phyloP scores from a whole-genome alignment of 257 asterid genomes.

The Fraxinus anomala region DNA sequence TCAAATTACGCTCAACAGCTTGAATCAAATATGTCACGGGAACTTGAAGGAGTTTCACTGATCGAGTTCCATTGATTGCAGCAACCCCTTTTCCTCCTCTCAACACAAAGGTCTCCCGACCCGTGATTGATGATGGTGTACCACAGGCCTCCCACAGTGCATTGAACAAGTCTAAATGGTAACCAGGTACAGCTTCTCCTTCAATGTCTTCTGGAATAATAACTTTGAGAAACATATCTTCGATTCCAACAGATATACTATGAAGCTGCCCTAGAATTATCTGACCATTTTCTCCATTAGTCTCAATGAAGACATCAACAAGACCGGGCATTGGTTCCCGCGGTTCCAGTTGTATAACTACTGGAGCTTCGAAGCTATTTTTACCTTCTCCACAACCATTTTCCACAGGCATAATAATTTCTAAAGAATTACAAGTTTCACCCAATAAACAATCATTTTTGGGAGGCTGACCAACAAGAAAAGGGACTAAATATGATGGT shows the following conservation, averaged over 20 bases:
- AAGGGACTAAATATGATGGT: slow-evolving; percentile 67
- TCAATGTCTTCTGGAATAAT: slow-evolving; percentile 65
- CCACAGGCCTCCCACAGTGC: slow-evolving; percentile 98
- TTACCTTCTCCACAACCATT: slow-evolving; percentile 49
- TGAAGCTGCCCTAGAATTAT: slow-evolving; percentile 75
- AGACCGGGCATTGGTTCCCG: slow-evolving; percentile 87
- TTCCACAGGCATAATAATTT: slow-evolving; percentile 61
- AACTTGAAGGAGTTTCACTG: slow-evolving; percentile 80
- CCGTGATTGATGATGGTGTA: slow-evolving; percentile 72
- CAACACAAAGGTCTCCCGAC: slow-evolving; percentile 72
- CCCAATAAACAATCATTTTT: slow-evolving; percentile 38
- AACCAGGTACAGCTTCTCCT: slow-evolving; percentile 45
- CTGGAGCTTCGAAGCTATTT: slow-evolving; percentile 57
- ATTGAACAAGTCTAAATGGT: slow-evolving; percentile 60
- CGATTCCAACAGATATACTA: slow-evolving; percentile 78
- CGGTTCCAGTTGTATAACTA: slow-evolving; percentile 83
- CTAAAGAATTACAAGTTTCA: slow-evolving; percentile 53
- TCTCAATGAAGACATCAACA: slow-evolving; percentile 66
- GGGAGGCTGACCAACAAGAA: slow-evolving; percentile 67
- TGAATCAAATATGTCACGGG: slow-evolving; percentile 55
- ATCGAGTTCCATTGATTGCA: slow-evolving; percentile 80
- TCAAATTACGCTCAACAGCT: slow-evolving; percentile 68
- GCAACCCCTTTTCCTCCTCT: slow-evolving; percentile 91
- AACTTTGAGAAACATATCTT: slow-evolving; percentile 91
- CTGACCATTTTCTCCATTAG: slow-evolving; percentile 78